Conservation (phyloP, 345 rosid species). For the Viola odorata region DNA sequence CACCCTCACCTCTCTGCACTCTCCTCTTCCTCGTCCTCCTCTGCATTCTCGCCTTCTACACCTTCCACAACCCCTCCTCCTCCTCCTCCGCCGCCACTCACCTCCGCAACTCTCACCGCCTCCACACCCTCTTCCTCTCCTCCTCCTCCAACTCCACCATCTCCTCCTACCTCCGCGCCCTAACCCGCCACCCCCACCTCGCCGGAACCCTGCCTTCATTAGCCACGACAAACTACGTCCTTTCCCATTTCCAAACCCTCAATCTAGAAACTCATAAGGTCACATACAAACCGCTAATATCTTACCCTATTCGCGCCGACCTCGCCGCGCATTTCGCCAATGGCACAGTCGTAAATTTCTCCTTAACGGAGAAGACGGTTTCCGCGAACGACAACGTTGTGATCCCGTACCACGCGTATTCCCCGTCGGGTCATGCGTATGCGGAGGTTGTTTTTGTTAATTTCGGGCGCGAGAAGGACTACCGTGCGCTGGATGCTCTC, state of each 20-base stretch:
- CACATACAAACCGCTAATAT: conserved; percentile 54
- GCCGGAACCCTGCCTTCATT: conserved; percentile 71
- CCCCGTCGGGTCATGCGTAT: conserved; percentile 72
- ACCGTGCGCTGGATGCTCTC: conserved; percentile 40
- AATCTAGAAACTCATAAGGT: conserved; percentile 49
- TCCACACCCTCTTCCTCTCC: conserved; percentile 59
- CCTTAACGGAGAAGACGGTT: conserved; percentile 34
- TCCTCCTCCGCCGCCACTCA: conserved; percentile 11
- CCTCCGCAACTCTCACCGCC: conserved; percentile 30
- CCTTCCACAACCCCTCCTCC: conserved; percentile 39
- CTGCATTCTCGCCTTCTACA: conserved; percentile 48
- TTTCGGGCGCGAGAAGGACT: conserved; percentile 73
- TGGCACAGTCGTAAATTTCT: conserved; percentile 31
- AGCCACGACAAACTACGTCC: conserved; percentile 47
- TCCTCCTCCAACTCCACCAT: conserved; percentile 60
- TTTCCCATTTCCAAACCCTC: conserved; percentile 51
- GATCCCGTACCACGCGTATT: conserved; percentile 82
- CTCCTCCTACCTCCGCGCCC: conserved; percentile 70
- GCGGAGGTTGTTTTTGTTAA: conserved; percentile 62
- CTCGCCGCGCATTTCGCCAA: conserved; percentile 49
- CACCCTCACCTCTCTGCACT: conserved; percentile 42
- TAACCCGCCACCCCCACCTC: conserved; percentile 74
- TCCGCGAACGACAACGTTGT: conserved; percentile 23
- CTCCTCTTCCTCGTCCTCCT: conserved; percentile 45
- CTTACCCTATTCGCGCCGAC: conserved; percentile 60